These are phyloP conservation scores for Cucumis melo DNA, from an alignment of 306 rosid species.

Conservation along the genomic window DNA sequence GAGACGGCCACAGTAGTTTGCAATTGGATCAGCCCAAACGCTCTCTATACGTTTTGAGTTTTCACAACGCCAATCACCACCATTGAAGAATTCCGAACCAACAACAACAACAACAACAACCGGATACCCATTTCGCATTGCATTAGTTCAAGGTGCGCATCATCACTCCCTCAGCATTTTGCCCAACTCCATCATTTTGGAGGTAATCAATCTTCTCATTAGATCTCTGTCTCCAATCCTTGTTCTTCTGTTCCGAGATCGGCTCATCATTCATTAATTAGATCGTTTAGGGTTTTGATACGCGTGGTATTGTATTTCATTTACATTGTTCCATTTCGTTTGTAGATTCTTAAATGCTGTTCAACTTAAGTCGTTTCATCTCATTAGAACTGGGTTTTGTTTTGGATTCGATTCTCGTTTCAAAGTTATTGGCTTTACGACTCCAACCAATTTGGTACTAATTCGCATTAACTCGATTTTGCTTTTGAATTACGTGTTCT, in stretches of 20 bases:
- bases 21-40: background rate
- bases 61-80: background rate
- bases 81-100: background rate
- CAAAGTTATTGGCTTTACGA: background rate
- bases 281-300: slow-evolving; percentile 3
- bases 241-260: background rate
- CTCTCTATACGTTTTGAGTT: background rate
- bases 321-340: background rate
- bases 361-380: background rate
- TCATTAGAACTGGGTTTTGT: background rate
- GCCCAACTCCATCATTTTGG: background rate
- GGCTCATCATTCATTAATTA: background rate
- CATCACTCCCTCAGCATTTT: background rate
- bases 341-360: background rate
- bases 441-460: background rate
- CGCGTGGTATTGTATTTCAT: background rate
- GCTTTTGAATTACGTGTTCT: background rate
- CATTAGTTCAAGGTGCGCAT: background rate
- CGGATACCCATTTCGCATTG: background rate
- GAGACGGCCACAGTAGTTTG: background rate
- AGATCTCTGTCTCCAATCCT: background rate
- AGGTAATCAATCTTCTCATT: background rate
- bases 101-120: background rate
- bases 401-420: background rate
- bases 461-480: background rate